These are phyloP conservation scores for Suhomyces canberraensis DNA, from an alignment of 805 yeast genomes.

Conservation along the genomic window DNA sequence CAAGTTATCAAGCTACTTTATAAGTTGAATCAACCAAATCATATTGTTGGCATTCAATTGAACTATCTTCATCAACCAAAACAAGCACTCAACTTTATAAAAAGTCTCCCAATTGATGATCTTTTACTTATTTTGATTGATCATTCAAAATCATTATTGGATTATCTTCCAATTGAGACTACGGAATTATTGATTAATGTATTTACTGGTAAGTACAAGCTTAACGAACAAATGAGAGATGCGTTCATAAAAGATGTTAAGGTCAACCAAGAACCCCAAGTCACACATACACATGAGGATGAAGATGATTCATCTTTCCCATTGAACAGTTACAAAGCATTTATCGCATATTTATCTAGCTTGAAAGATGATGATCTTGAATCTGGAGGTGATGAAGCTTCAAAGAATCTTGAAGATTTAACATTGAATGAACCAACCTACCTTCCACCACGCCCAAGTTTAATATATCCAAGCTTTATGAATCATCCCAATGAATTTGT, in stretches of 20 bases:
- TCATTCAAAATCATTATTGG: conserved; percentile 62
- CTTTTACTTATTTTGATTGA: conserved; percentile 67
- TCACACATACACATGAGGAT: conserved; percentile 6
- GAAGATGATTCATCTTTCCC: conserved; percentile 13
- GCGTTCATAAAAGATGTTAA: conserved; percentile 3
- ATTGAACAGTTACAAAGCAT: conserved; percentile 31
- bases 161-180: conserved; percentile 70
- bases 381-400: neutral
- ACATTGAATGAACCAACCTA: conserved; percentile 55
- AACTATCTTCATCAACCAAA: conserved; percentile 60
- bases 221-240: conserved; percentile 22
- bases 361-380: conserved; percentile 1
- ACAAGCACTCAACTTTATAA: conserved; percentile 61
- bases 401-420: conserved; percentile 10
- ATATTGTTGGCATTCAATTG: conserved; percentile 72
- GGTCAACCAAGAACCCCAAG: conserved; percentile 8
- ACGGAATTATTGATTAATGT: conserved; percentile 80
- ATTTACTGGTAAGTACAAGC: conserved; percentile 79
- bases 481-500: conserved; percentile 85
- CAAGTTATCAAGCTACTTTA: conserved; percentile 71
- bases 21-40: conserved; percentile 66
- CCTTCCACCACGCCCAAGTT: conserved; percentile 85
- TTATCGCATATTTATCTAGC: conserved; percentile 27
- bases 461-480: conserved; percentile 84
- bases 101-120: conserved; percentile 71